Evolutionary conservation across 2,329 filamentous ascomycete species (phyloP), one percentile per base, ranked within the genome.

Genomic region (Fusarium lateritium): DNA sequence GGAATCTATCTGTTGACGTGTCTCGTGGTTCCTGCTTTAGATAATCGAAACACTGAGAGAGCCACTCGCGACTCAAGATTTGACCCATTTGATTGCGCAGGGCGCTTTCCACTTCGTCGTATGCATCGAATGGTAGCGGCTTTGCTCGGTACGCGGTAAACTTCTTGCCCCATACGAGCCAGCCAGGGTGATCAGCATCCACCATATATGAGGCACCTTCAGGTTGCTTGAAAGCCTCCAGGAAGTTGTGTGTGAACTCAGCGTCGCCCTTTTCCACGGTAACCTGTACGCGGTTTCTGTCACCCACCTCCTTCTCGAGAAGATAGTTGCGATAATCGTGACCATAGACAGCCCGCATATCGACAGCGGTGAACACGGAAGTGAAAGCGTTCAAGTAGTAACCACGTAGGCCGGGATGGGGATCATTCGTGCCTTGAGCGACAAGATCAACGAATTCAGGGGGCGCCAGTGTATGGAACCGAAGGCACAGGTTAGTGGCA

Each of bases 1-100:
- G 89, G 83, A 99, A 98, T 54, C 95, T 88, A 77, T 99, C 95
- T 1, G 92, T 86, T 6, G 86, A 87, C 1, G 89, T 81, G 76
- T 98, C 95, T 44, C 95, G 90, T 4, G 96, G 95, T 78, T 98
- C 95, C 79, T 98, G 96, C 82, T 98, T 98, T 82, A 98, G 87
- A 77, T 95, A 98, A 24, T 91, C 92, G 75, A 99, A 99, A 79
- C 91, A 95, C 51, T 91, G 91, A 43, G 88, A 88, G 71, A 98
- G 90, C 97, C 96, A 99, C 28, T 93, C 88, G 49, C 90, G 90
- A 62, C 92, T 93, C 65, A 99, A 84, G 42, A 94, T 84, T 56
- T 86, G 86, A 47, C 94, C 96, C 75, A 99, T 96, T 75, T 93
- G 92, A 56, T 87, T 86, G 40, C 95, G 90, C 8, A 92, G 89